Percentiles rank a stretch among this genome's conserved stretches.
phyloP scores from a whole-genome alignment of 2,329 filamentous ascomycete genomes.

The Biscogniauxia marginata region DNA sequence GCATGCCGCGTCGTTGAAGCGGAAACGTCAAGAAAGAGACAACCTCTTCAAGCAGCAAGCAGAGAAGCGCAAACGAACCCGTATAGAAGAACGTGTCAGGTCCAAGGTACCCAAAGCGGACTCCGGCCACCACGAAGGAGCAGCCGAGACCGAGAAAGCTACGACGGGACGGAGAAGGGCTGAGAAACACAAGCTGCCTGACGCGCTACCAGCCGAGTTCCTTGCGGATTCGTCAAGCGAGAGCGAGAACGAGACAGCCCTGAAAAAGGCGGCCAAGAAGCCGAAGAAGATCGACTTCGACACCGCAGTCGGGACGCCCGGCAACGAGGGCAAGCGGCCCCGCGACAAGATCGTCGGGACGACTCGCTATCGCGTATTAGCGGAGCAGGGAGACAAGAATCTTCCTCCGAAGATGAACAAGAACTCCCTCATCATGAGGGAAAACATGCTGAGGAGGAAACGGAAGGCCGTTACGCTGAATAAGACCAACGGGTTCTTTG shows the following conservation, averaged over 20 bases:
- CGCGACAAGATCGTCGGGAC: conserved; percentile 50
- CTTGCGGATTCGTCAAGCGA: conserved; percentile 47
- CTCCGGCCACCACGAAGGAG: conserved; percentile 5
- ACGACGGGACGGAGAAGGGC: conserved; percentile 27
- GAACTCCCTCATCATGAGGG: conserved; percentile 41
- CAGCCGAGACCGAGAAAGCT: conserved; percentile 23
- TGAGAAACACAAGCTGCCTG: conserved; percentile 40
- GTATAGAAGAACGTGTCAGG: conserved; percentile 9
- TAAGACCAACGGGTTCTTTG: conserved; percentile 46
- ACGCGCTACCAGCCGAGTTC: conserved; percentile 52
- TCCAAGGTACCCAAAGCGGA: conserved; percentile 11
- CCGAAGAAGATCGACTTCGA: conserved; percentile 47
- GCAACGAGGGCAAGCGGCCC: conserved; percentile 39
- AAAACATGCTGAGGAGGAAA: conserved; percentile 45
- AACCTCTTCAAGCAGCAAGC: conserved; percentile 55
- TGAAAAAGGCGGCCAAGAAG: conserved; percentile 25
- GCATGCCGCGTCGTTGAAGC: conserved; percentile 50
- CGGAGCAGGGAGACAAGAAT: conserved; percentile 42
- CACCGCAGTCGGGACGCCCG: conserved; percentile 38
- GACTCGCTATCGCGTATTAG: conserved; percentile 53
- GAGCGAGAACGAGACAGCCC: conserved; percentile 19
- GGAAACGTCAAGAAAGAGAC: conserved; percentile 56
- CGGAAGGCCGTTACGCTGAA: conserved; percentile 32
- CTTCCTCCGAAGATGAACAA: conserved; percentile 50
- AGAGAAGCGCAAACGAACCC: conserved; percentile 43